Conservation (phyloP, 257 asterid genomes). For the Paulownia fortunei region DNA sequence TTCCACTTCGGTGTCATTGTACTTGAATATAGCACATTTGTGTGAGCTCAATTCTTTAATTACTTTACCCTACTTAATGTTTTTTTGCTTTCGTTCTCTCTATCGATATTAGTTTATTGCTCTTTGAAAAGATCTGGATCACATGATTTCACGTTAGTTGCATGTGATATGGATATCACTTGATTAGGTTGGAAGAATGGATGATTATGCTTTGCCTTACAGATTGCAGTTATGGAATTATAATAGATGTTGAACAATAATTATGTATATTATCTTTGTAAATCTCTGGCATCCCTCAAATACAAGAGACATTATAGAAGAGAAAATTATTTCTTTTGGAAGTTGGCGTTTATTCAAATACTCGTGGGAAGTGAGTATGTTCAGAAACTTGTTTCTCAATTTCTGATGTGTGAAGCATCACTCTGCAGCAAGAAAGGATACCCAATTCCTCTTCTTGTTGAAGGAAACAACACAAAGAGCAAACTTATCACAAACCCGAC, state of each 20-base stretch:
- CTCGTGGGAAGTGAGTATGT: background rate
- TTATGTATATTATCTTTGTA: background rate
- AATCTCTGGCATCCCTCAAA: constrained; percentile 4
- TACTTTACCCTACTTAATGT: constrained; percentile 1
- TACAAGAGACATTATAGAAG: background rate
- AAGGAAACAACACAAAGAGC: constrained; percentile 67
- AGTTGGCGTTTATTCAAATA: background rate
- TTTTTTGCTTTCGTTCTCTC: background rate
- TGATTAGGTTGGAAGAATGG: background rate
- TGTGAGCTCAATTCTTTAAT: constrained; percentile 17
- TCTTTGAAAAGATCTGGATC: background rate
- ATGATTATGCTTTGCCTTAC: background rate
- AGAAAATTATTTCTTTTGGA: background rate
- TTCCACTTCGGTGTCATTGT: constrained; percentile 89
- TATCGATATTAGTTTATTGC: constrained; percentile 22
- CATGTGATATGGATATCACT: background rate
- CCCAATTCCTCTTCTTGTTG: constrained; percentile 68
- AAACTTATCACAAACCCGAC: constrained; percentile 54
- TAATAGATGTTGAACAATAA: background rate
- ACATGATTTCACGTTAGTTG: constrained; percentile 11
- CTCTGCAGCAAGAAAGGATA: constrained; percentile 65
- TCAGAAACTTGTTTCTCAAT: background rate
- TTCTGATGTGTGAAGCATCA: constrained; percentile 40
- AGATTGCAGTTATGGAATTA: background rate
- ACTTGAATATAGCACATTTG: constrained; percentile 42